Evolutionary conservation across 176 grass and related monocot species (phyloP).

Genomic region (Urochloa ruziziensis): DNA sequence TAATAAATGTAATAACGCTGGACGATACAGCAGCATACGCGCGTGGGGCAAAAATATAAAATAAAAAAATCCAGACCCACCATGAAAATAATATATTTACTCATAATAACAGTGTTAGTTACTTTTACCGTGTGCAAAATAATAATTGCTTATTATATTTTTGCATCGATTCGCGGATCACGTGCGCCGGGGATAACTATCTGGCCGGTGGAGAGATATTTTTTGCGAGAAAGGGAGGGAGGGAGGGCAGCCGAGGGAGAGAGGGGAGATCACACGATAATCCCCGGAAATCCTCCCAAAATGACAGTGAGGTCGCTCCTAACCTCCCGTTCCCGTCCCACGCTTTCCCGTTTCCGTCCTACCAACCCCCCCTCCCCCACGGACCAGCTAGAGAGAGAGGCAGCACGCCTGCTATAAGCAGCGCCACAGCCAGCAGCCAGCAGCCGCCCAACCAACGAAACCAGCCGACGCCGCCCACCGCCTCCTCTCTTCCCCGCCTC

Average conservation of each 20-base stretch:
- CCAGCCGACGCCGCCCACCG: background rate
- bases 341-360: conserved; percentile 37
- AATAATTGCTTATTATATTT: background rate
- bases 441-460: background rate
- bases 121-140: background rate
- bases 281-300: background rate
- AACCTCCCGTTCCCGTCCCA: conserved; percentile 21
- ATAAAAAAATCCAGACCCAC: too few species aligned
- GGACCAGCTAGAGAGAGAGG: background rate
- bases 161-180: background rate
- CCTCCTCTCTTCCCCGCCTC: background rate
- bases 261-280: background rate
- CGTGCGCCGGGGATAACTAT: background rate
- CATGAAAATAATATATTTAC: background rate
- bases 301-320: conserved; percentile 45
- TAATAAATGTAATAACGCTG: too few species aligned
- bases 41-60: too few species aligned
- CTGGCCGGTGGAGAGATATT: background rate
- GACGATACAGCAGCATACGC: too few species aligned
- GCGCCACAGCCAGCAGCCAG: background rate
- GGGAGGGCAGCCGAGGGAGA: background rate
- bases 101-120: too few species aligned
- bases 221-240: too few species aligned
- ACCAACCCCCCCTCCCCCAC: conserved; percentile 41
- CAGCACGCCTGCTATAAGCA: conserved; percentile 8